Evolutionary conservation across 2,329 filamentous ascomycete species (phyloP).

Genomic region (Dactylellina parvicollis): DNA sequence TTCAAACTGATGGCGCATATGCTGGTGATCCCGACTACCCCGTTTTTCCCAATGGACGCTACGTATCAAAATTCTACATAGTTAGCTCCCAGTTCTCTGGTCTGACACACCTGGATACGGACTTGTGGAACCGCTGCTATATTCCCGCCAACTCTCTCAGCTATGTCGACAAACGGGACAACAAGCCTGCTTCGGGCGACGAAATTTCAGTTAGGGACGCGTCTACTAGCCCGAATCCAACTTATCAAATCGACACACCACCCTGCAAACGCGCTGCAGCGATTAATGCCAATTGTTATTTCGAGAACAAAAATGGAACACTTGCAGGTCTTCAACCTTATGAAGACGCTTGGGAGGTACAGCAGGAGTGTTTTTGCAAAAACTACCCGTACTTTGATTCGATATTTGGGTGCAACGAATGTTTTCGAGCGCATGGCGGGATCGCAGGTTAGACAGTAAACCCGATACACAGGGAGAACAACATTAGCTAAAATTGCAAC

Average conservation of each 20-base stretch:
- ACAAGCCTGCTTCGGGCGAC: background rate
- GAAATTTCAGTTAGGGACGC: background rate
- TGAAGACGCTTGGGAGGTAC: constrained; percentile 19
- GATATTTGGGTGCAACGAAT: constrained; percentile 40
- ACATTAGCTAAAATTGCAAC: background rate
- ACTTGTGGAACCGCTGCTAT: constrained; percentile 41
- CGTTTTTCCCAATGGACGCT: constrained; percentile 30
- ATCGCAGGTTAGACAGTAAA: constrained; percentile 38
- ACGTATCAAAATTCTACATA: constrained; percentile 30
- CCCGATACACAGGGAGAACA: background rate
- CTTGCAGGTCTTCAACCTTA: constrained; percentile 34
- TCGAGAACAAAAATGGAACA: constrained; percentile 44
- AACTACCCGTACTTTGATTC: constrained; percentile 48
- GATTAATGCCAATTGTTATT: constrained; percentile 48
- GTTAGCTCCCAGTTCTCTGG: constrained; percentile 27
- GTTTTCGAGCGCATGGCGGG: constrained; percentile 35
- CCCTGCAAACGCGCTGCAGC: constrained; percentile 33
- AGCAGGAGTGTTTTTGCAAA: constrained; percentile 37
- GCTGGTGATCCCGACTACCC: constrained; percentile 22
- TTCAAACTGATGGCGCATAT: background rate
- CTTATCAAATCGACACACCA: constrained; percentile 16
- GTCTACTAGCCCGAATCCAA: constrained; percentile 6
- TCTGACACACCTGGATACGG: constrained; percentile 35
- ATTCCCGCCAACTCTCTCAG: constrained; percentile 16
- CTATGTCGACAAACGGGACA: constrained; percentile 24